These are phyloP conservation scores for Ocimum tenuiflorum DNA, from an alignment of 257 asterid genomes.

Conservation along the genomic window DNA sequence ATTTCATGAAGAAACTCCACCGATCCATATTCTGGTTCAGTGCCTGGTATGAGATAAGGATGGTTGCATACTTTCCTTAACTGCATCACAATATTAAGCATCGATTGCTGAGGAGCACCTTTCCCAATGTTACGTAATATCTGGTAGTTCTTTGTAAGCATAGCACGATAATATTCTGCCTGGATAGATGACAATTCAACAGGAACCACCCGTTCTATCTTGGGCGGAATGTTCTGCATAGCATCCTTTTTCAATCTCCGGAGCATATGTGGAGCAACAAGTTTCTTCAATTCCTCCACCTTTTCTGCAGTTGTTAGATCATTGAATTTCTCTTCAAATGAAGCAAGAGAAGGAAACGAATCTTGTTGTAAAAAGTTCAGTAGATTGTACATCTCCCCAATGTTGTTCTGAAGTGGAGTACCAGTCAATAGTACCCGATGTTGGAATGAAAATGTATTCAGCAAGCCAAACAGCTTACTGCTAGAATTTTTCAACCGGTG, in stretches of 20 bases:
- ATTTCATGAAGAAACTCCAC: slow-evolving; percentile 88
- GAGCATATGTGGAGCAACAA: slow-evolving; percentile 97
- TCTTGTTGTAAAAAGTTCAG: slow-evolving; percentile 85
- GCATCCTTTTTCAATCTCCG: slow-evolving; percentile 95
- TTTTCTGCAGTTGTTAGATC: slow-evolving; percentile 89
- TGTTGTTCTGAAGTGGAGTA: slow-evolving; percentile 96
- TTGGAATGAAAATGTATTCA: slow-evolving; percentile 85
- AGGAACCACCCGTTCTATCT: slow-evolving; percentile 94
- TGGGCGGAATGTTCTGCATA: slow-evolving; percentile 95
- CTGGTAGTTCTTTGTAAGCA: slow-evolving; percentile 98
- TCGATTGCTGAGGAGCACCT: slow-evolving; percentile 86
- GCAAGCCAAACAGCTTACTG: slow-evolving; percentile 82
- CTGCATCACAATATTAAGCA: slow-evolving; percentile 98
- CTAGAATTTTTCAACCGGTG: slow-evolving; percentile 86
- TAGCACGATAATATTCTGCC: slow-evolving; percentile 97
- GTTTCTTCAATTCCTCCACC: slow-evolving; percentile 95
- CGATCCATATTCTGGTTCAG: slow-evolving; percentile 92
- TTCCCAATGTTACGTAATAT: slow-evolving; percentile 85
- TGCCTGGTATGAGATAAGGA: slow-evolving; percentile 96
- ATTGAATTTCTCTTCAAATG: slow-evolving; percentile 84
- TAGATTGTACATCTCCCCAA: slow-evolving; percentile 96
- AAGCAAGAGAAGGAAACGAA: slow-evolving; percentile 83
- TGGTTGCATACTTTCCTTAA: slow-evolving; percentile 94
- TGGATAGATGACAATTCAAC: slow-evolving; percentile 94
- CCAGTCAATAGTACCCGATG: slow-evolving; percentile 92